A percentile compares a stretch with the other conserved stretches of the same genome.
These are phyloP conservation scores for Westerdykella ornata DNA, from an alignment of 2,329 filamentous ascomycete species.

Conservation along the genomic window DNA sequence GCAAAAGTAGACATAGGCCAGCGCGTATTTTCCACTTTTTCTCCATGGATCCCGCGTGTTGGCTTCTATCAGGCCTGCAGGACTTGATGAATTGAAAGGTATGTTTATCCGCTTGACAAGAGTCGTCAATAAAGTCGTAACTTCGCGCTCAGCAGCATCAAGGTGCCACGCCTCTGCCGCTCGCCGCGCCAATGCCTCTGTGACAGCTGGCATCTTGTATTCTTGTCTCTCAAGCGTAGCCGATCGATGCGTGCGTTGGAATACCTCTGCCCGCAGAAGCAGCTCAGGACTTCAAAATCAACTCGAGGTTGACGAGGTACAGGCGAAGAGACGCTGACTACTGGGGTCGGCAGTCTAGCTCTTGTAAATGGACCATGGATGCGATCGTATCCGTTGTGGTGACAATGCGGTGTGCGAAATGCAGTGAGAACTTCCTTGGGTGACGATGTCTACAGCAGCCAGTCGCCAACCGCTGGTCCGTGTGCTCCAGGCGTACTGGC, in stretches of 20 bases:
- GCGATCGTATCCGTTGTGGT: conserved; percentile 15
- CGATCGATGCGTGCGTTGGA: conserved; percentile 12
- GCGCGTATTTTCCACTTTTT: conserved; percentile 74
- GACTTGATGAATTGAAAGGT: conserved; percentile 50
- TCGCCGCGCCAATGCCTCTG: conserved; percentile 23
- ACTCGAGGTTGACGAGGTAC: not conserved
- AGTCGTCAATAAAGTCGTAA: conserved; percentile 21
- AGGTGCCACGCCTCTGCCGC: conserved; percentile 25
- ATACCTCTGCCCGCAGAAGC: conserved; percentile 33
- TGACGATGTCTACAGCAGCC: conserved; percentile 11
- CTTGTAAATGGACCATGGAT: conserved; percentile 31
- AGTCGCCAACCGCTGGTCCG: conserved; percentile 17
- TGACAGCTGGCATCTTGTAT: conserved; percentile 31
- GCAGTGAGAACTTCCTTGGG: conserved; percentile 21
- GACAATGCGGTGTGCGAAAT: conserved; percentile 30
- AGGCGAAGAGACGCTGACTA: not conserved
- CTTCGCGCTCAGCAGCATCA: conserved; percentile 23
- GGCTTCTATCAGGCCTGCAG: conserved; percentile 50
- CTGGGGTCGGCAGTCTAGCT: conserved; percentile 4
- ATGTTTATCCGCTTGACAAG: conserved; percentile 48
- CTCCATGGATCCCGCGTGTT: conserved; percentile 67
- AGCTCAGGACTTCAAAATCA: conserved; percentile 8
- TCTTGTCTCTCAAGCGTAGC: conserved; percentile 5
- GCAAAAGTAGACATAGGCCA: conserved; percentile 85
- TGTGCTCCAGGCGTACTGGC: conserved; percentile 4